phyloP scores from a whole-genome alignment of 2,329 filamentous ascomycete genomes.

The Incumbomyces lentus region DNA sequence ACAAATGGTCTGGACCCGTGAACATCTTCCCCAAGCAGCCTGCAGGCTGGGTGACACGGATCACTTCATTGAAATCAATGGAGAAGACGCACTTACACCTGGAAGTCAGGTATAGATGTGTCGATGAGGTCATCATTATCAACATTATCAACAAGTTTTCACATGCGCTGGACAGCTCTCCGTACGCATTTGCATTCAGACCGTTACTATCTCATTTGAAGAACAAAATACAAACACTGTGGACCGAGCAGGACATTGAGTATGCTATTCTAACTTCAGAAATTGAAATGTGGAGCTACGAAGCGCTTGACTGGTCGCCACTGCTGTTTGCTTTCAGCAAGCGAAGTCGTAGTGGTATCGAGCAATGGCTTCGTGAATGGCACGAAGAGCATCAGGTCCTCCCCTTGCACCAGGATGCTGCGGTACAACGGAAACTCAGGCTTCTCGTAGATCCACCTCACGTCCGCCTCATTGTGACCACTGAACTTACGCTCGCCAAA shows the following conservation, averaged over 20 bases:
- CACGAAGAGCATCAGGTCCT: conserved; percentile 34
- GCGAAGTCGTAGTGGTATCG: conserved; percentile 33
- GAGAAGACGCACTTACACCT: conserved; percentile 35
- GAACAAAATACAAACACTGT: conserved; percentile 34
- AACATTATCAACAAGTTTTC: conserved; percentile 38
- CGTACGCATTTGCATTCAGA: conserved; percentile 37
- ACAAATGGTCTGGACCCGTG: conserved; percentile 34
- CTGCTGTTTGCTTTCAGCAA: conserved; percentile 42
- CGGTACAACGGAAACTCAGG: conserved; percentile 50
- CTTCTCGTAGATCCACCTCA: conserved; percentile 87
- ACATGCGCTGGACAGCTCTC: conserved; percentile 36
- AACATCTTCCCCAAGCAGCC: conserved; percentile 73
- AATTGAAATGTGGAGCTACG: conserved; percentile 42
- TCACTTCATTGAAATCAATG: conserved; percentile 8
- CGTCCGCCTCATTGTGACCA: conserved; percentile 71
- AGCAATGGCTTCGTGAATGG: conserved; percentile 46
- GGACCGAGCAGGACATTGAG: conserved; percentile 43
- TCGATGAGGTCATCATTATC: conserved; percentile 60
- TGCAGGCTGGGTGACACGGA: conserved; percentile 40
- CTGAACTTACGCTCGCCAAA: conserved; percentile 42
- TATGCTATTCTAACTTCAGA: conserved; percentile 44
- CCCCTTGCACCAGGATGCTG: conserved; percentile 5
- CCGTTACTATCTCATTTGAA: conserved; percentile 44
- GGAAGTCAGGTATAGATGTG: conserved; percentile 62
- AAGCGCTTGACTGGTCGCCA: conserved; percentile 44